Conservation (phyloP, 2,329 filamentous ascomycete species). For the Pyrenophora seminiperda region DNA sequence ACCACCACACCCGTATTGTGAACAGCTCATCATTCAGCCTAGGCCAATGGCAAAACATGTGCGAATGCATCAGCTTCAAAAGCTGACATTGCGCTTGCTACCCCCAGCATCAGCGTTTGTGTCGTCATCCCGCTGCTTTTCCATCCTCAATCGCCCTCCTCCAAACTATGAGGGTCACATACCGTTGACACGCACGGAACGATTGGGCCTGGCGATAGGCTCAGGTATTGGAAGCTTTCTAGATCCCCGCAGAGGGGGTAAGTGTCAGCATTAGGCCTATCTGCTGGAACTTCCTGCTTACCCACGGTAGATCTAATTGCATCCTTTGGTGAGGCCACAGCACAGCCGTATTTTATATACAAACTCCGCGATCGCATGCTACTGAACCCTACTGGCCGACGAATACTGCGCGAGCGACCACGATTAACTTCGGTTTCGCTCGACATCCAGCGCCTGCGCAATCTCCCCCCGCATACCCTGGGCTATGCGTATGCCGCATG, state of each 20-base stretch:
- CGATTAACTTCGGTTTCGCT: conserved; percentile 78
- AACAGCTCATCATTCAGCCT: background rate
- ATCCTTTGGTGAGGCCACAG: conserved; percentile 89
- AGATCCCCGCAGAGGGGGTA: conserved; percentile 80
- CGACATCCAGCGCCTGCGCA: conserved; percentile 71
- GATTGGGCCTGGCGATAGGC: conserved; percentile 69
- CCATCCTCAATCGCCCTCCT: conserved; percentile 79
- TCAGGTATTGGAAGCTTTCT: conserved; percentile 66
- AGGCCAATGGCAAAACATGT: conserved; percentile 25
- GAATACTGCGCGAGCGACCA: conserved; percentile 87
- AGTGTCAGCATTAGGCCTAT: conserved; percentile 19
- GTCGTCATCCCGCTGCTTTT: conserved; percentile 63
- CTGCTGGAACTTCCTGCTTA: background rate
- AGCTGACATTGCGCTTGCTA: conserved; percentile 1
- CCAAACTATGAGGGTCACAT: conserved; percentile 93
- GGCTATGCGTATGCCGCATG: conserved; percentile 83
- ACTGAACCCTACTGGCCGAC: conserved; percentile 76
- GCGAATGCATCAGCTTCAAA: conserved; percentile 14
- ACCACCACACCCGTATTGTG: background rate
- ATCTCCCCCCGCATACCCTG: conserved; percentile 73
- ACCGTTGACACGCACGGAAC: conserved; percentile 79
- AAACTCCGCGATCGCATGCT: conserved; percentile 94
- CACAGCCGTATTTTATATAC: conserved; percentile 92
- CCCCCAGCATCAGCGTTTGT: background rate
- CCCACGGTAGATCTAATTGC: conserved; percentile 78